Evolutionary conservation across 345 rosid genomes (phyloP).

Genomic region (Syzygium aqueum): DNA sequence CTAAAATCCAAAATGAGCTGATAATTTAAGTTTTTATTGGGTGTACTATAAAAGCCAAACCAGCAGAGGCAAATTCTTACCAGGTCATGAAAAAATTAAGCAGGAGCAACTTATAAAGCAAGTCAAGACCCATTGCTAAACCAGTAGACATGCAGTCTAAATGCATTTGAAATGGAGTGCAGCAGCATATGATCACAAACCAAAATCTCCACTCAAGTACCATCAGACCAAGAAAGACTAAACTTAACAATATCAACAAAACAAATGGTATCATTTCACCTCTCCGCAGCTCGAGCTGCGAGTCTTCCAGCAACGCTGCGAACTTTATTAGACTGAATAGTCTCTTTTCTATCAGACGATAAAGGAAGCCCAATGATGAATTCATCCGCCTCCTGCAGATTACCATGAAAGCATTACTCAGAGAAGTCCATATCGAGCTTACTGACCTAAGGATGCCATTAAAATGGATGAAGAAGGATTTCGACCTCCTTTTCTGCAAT

Average conservation of each 20-base stretch:
- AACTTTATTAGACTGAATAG: slow-evolving; percentile 72
- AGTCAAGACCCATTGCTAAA: background rate
- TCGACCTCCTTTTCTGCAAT: slow-evolving; percentile 62
- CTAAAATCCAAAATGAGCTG: too few species aligned
- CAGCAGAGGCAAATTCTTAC: too few species aligned
- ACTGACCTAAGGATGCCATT: background rate
- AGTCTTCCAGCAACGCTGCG: slow-evolving; percentile 79
- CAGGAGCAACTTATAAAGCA: too few species aligned
- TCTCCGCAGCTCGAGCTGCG: slow-evolving; percentile 68
- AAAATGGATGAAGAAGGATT: background rate
- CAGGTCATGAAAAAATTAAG: too few species aligned
- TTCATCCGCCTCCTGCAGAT: slow-evolving; percentile 67
- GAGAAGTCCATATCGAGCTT: background rate
- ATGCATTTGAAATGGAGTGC: background rate
- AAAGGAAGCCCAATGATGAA: slow-evolving; percentile 77
- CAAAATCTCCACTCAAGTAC: background rate
- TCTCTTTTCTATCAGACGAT: slow-evolving; percentile 76
- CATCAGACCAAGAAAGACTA: background rate
- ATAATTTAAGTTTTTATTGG: too few species aligned
- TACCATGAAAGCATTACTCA: background rate
- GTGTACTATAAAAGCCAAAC: too few species aligned
- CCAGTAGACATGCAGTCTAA: background rate
- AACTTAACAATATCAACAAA: background rate
- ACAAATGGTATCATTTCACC: slow-evolving; percentile 15
- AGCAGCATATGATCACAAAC: background rate